phyloP scores from a whole-genome alignment of 108 stramenopile genomes.

The Aurantiochytrium sp. region DNA sequence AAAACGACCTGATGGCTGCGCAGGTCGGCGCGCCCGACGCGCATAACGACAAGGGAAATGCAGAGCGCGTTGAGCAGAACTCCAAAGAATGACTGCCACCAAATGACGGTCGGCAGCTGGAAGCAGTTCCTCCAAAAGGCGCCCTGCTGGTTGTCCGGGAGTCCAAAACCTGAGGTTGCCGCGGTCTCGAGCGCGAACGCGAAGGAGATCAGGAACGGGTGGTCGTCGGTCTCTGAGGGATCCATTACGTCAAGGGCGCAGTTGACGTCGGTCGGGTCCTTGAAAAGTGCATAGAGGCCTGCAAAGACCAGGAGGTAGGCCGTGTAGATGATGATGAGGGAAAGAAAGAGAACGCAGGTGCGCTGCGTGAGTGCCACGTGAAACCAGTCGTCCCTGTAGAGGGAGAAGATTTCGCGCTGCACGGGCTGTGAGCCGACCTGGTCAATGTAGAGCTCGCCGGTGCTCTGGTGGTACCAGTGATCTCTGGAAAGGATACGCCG shows the following conservation, averaged over 20 bases:
- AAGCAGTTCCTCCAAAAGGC: slow-evolving; percentile 69
- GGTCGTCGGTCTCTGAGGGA: slow-evolving; percentile 31
- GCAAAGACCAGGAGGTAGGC: slow-evolving; percentile 63
- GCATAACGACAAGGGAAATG: slow-evolving; percentile 64
- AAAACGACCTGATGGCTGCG: slow-evolving; percentile 70
- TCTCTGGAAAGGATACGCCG: background rate
- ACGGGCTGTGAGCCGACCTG: background rate
- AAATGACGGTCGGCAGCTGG: background rate
- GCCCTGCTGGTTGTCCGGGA: slow-evolving; percentile 51
- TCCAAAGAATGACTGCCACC: slow-evolving; percentile 60
- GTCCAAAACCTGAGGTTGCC: slow-evolving; percentile 69
- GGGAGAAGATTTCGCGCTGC: background rate
- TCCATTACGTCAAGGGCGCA: slow-evolving; percentile 49
- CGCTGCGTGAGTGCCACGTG: slow-evolving; percentile 62
- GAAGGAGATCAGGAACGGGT: slow-evolving; percentile 46
- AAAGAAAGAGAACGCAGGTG: slow-evolving; percentile 38
- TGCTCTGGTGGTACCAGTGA: background rate
- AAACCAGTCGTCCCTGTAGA: slow-evolving; percentile 64
- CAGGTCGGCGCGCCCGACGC: slow-evolving; percentile 56
- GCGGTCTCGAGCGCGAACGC: slow-evolving; percentile 74
- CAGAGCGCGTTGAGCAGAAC: slow-evolving; percentile 75
- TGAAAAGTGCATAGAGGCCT: slow-evolving; percentile 53
- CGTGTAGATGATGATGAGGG: slow-evolving; percentile 63
- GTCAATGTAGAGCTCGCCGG: background rate
- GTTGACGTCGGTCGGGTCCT: slow-evolving; percentile 46